Conservation (phyloP, 176 grass and related monocot species). For the Phoenix dactylifera region DNA sequence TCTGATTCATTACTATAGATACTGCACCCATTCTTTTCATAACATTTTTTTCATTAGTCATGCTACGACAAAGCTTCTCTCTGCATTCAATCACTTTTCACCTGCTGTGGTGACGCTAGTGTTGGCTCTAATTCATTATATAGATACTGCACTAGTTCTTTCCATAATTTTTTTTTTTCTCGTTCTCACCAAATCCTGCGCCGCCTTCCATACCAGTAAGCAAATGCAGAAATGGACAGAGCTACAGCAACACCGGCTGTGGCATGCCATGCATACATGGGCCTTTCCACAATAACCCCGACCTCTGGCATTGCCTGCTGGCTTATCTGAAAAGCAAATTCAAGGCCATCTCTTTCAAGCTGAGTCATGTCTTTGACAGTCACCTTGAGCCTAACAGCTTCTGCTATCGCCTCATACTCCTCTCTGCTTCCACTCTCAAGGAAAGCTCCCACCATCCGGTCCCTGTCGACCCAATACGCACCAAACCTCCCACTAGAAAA, state of each 20-base stretch:
- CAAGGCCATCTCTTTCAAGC: constrained; percentile 52
- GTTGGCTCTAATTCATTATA: too few relatives aligned
- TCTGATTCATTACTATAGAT: too few relatives aligned
- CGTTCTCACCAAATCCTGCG: constrained; percentile 43
- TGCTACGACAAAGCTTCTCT: too few relatives aligned
- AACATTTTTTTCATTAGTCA: too few relatives aligned
- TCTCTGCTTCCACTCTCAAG: constrained; percentile 76
- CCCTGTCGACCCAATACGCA: constrained; percentile 71
- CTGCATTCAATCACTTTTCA: too few relatives aligned
- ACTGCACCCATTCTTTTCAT: too few relatives aligned
- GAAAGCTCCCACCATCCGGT: constrained; percentile 52
- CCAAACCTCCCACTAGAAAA: constrained; percentile 58
- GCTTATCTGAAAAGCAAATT: constrained; percentile 59
- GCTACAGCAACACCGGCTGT: constrained; percentile 48
- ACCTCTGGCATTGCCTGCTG: constrained; percentile 32
- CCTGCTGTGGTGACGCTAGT: too few relatives aligned
- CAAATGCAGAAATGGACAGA: constrained; percentile 47
- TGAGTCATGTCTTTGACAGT: constrained; percentile 37
- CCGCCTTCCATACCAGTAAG: constrained; percentile 77
- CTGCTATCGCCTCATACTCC: constrained; percentile 57
- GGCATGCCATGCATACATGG: constrained; percentile 49
- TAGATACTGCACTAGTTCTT: too few relatives aligned
- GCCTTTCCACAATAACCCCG: constrained; percentile 21
- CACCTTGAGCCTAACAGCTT: constrained; percentile 33
- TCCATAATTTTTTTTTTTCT: too few relatives aligned